Base-by-base conservation (phyloP, 2,329 filamentous ascomycete species). In the Epichloe glyceriae region DNA sequence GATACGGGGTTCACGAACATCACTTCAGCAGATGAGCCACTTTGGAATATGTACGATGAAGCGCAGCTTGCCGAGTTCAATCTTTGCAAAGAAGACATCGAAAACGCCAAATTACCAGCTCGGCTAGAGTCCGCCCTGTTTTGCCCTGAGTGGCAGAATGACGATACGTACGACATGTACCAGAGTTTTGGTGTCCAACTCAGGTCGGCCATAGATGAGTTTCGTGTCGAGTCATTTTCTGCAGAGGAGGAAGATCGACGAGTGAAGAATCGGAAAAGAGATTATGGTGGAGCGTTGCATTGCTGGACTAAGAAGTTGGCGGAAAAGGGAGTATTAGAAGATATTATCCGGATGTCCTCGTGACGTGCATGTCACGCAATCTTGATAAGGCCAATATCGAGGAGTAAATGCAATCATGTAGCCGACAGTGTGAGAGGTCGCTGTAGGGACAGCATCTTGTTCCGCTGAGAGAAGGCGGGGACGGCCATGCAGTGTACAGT, bases 271-370 rank as follows among this genome's bases (percentile, higher is more conserved):
- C 70, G 81, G 2, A 75, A 77, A 58, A 75, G 80, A 59, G 86
- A 94, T 60, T 86, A 86, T 60, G 82, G 79, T 0, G 79, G 80
- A 1, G 78, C 81, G 0, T 73, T 91, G 20, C 80, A 86, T 57
- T 71, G 67, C 38, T 91, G 86, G 82, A 66, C 90, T 43, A 75
- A 76, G 55, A 78, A 77, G 54, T 72, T 94, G 52, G 84, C 84
- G 1, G 79, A 82, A 53, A 82, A 83, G 58, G 80, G 79, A 1
- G 67, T 79, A 2, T 64, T 93, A 51, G 68, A 72, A 56, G 66
- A 72, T 37, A 46, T 68, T 4, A 64, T 70, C 11, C 60, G 59
- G 14, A 53, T 55, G 26, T 57, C 58, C 6, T 56, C 49, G 38
- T 58, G 50, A 49, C 33, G 15, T 22, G 5, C 11, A 34, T 22